Conservation (phyloP, 2,329 filamentous ascomycete species). For the Neonectria coccinea region DNA sequence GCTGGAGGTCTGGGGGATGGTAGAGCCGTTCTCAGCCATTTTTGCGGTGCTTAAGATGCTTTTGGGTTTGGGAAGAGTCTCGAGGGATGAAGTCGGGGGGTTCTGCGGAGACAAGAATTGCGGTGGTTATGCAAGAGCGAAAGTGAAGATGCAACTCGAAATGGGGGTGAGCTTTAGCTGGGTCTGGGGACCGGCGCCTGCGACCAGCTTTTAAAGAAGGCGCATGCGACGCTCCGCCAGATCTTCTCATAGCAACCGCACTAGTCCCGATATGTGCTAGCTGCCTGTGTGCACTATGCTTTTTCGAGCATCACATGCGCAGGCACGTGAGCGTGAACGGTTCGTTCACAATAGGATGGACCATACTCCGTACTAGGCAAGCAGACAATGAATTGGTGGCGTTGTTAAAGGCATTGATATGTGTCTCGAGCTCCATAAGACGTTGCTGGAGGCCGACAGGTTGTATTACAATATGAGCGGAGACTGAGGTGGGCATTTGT, state of each 20-base stretch:
- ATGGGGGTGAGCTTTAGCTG: constrained; percentile 44
- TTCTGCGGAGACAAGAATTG: constrained; percentile 31
- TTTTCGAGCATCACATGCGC: constrained; percentile 32
- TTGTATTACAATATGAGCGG: background rate
- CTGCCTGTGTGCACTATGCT: constrained; percentile 2
- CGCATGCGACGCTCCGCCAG: constrained; percentile 40
- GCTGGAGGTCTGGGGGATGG: constrained; percentile 57
- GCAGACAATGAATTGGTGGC: background rate
- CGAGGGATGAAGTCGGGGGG: constrained; percentile 15
- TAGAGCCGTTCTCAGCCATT: constrained; percentile 65
- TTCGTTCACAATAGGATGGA: background rate
- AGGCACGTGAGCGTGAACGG: constrained; percentile 28
- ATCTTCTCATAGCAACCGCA: constrained; percentile 47
- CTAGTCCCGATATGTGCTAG: constrained; percentile 45
- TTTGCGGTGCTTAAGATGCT: constrained; percentile 27
- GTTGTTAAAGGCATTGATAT: background rate
- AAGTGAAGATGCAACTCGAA: constrained; percentile 42
- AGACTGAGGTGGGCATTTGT: background rate
- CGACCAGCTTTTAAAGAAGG: constrained; percentile 46
- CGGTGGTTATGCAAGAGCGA: constrained; percentile 30
- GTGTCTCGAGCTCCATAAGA: background rate
- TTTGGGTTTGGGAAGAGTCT: constrained; percentile 1
- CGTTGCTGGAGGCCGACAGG: background rate
- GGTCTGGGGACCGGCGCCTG: constrained; percentile 35
- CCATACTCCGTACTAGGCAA: too few relatives aligned